Base-by-base conservation (phyloP, 2,329 filamentous ascomycete species). In the Beauveria bassiana region DNA sequence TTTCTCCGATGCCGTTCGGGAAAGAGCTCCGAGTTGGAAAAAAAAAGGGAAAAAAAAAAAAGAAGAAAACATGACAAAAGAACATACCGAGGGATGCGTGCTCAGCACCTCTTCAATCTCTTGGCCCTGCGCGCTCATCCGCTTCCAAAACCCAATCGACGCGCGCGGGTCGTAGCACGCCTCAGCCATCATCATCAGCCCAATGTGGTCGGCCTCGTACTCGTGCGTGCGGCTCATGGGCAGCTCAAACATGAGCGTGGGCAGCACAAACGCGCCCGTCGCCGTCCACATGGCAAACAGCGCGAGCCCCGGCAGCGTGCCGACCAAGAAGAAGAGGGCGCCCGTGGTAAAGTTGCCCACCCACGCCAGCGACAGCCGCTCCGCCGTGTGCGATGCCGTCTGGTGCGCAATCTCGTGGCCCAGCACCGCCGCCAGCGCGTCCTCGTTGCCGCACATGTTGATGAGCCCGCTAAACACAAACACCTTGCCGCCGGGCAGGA, bases 371-470 rank as follows among this genome's bases (percentile, higher is more conserved):
- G 81, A 84, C 68, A 84, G 75, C 38, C 83, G 79, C 77, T 93
- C 90, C 20, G 81, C 85, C 7, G 81, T 75, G 69, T 91, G 88
- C 61, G 84, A 81, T 0, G 88, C 87, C 18, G 90, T 80, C 64
- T 87, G 89, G 70, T 93, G 90, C 20, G 89, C 88, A 64, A 93
- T 90, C 75, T 93, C 90, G 73, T 93, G 90, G 16, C 88, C 88
- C 16, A 93, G 77, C 3, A 93, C 88, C 1, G 89, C 85, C 5
- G 90, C 90, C 28, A 93, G 77, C 3, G 85, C 86, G 69, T 88
- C 83, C 61, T 91, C 88, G 67, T 78, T 85, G 58, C 79, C 70
- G 63, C 87, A 88, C 24, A 91, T 75, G n/a, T 81, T 79, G 59
- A 93, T 73, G 38, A 93, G 85, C 43, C 90, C 89, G 65, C 84